Evolutionary conservation across 2,329 filamentous ascomycete species (phyloP).

Genomic region (Tolypocladium ophioglossoides): DNA sequence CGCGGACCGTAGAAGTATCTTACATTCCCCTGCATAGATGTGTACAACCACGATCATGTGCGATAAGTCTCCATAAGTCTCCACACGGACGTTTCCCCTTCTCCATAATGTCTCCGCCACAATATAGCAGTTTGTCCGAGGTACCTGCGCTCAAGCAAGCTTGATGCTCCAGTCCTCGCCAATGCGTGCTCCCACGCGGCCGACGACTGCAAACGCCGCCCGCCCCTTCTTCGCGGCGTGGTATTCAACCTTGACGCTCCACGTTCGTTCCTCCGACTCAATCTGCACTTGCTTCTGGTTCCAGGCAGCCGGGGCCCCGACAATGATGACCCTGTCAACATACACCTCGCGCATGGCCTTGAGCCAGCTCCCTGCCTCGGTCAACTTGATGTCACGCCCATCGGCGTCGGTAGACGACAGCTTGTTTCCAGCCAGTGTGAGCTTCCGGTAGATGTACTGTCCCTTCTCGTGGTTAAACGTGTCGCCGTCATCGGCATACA

Average conservation of each 20-base stretch:
- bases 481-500: conserved; percentile 92
- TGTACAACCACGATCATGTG: neutral
- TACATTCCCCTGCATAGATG: neutral
- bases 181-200: conserved; percentile 39
- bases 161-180: conserved; percentile 43
- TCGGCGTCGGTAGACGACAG: conserved; percentile 63
- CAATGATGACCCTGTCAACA: conserved; percentile 75
- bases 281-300: conserved; percentile 49
- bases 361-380: conserved; percentile 56
- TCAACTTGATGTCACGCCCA: conserved; percentile 39
- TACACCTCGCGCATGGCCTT: conserved; percentile 68
- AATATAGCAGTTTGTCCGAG: too few relatives aligned
- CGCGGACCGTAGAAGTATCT: neutral
- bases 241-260: conserved; percentile 52
- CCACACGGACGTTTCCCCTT: too few relatives aligned
- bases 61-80: too few relatives aligned
- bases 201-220: conserved; percentile 42
- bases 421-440: conserved; percentile 50
- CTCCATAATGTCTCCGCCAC: neutral
- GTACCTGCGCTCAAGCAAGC: conserved; percentile 8
- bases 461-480: conserved; percentile 79
- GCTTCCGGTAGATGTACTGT: conserved; percentile 78
- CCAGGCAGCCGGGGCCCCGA: conserved; percentile 70
- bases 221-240: conserved; percentile 33
- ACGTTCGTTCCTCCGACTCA: conserved; percentile 40